Evolutionary conservation across 2,329 filamentous ascomycete genomes (phyloP).

Genomic region (Dendrostoma leiphaemia): DNA sequence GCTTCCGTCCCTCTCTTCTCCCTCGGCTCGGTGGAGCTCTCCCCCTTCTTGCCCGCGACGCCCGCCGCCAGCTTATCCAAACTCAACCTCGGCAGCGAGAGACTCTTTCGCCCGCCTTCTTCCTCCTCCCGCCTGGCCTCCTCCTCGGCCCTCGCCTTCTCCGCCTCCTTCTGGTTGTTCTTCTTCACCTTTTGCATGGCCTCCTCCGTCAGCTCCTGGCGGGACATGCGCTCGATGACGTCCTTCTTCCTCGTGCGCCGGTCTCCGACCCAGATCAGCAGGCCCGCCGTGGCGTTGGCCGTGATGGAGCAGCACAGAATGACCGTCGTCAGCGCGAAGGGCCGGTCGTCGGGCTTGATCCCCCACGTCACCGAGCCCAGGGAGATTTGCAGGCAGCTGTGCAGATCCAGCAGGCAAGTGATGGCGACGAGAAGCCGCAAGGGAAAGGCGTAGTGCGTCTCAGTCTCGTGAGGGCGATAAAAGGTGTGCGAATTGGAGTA

Average conservation of each 20-base stretch:
- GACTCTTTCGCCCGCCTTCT: background rate
- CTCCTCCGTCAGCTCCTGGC: conserved; percentile 70
- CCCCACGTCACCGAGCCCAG: conserved; percentile 78
- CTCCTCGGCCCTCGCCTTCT: conserved; percentile 16
- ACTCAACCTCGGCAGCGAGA: conserved; percentile 13
- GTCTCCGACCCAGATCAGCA: conserved; percentile 76
- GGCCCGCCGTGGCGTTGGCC: conserved; percentile 72
- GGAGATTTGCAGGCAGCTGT: conserved; percentile 77
- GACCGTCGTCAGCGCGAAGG: conserved; percentile 72
- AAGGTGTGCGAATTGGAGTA: conserved; percentile 82
- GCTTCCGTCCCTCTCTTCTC: background rate
- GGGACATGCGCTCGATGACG: conserved; percentile 71
- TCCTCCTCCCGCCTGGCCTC: conserved; percentile 7
- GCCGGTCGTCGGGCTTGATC: conserved; percentile 68
- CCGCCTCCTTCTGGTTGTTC: conserved; percentile 36
- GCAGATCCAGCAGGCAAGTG: conserved; percentile 75
- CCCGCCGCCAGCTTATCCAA: conserved; percentile 9
- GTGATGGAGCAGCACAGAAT: conserved; percentile 79
- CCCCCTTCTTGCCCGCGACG: background rate
- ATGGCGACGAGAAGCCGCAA: conserved; percentile 71
- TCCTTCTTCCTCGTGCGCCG: conserved; percentile 81
- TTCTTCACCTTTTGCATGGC: conserved; percentile 50
- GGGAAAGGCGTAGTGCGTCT: conserved; percentile 78
- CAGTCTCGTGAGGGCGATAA: conserved; percentile 85
- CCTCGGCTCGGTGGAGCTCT: background rate